Evolutionary conservation across 176 grass and related monocot genomes (phyloP).

Genomic region (Rhynchospora tenuis): DNA sequence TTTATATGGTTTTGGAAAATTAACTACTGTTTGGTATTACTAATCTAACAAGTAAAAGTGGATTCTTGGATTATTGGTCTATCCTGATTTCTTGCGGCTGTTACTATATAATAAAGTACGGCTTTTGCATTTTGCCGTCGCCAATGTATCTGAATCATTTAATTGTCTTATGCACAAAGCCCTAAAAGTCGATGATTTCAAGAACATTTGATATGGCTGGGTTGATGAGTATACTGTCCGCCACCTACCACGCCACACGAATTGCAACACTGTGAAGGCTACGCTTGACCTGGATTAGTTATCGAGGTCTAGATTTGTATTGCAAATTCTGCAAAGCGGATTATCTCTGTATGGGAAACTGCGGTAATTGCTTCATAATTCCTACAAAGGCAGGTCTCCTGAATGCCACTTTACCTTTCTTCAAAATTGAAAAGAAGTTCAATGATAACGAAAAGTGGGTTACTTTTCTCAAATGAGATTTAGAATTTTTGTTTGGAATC

Average conservation of each 20-base stretch:
- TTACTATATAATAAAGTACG: neutral
- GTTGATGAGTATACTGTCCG: neutral
- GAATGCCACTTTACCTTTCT: neutral
- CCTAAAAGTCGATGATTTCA: neutral
- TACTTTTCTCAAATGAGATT: neutral
- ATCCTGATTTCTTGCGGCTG: neutral
- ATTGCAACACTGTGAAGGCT: neutral
- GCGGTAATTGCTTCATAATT: neutral
- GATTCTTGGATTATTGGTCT: constrained; percentile 6
- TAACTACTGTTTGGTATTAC: constrained; percentile 4
- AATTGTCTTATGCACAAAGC: neutral
- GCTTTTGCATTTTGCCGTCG: neutral
- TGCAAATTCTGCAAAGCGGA: neutral
- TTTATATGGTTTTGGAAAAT: neutral
- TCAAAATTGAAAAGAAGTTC: neutral
- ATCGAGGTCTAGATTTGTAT: neutral
- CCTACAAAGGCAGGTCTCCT: neutral
- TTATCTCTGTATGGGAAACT: neutral
- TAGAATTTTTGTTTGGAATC: neutral
- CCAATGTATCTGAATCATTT: neutral
- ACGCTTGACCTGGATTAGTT: neutral
- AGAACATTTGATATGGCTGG: neutral
- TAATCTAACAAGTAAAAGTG: neutral
- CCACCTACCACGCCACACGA: neutral
- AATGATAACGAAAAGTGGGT: neutral